Base-by-base conservation (phyloP, 345 rosid genomes). In the Euphorbia lathyris region DNA sequence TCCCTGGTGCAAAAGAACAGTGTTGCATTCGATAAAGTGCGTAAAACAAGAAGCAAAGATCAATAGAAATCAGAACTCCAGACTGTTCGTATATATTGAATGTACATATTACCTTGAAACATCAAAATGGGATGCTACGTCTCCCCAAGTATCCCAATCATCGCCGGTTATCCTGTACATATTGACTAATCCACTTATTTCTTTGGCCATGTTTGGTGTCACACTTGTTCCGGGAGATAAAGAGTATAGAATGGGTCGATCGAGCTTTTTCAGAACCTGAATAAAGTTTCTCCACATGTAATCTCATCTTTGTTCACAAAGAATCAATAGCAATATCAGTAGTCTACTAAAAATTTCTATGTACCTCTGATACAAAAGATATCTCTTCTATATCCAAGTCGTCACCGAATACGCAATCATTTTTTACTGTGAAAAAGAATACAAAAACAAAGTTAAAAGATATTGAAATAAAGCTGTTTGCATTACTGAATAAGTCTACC, bases 131-230 rank as follows among this genome's bases (percentile, higher is more conserved):
- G 90, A 30, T 29, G 76, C 83, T 9, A 91, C 89, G 52, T 94
- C 98, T 68, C 74, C 78, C 98, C 98, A 94, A 32, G 82, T 74
- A 72, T 94, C 98, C 98, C 98, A 94, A 64, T 94, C 97, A 81
- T 94, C 98, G n/a, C 83, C 93, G 9, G 97, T 88, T 69, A 94
- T 72, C 76, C 97, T 84, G 78, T 91, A 94, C 97, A 89, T 86
- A 85, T 87, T 91, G 62, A 83, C 92, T 36, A 88, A 71, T 43
- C 79, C 84, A 72, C 86, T 79, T 43, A 89, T 82, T 65, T 82
- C 85, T 83, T 86, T 85, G 60, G 98, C 97, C 96, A 87, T 79
- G 38, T 80, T 68, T 74, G 98, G 96, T 25, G 89, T 83, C 69
- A 74, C 96, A 65, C 91, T 80, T 55, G 93, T 89, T 73, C 98